These are phyloP conservation scores for Cercospora canescens DNA, from an alignment of 2,329 filamentous ascomycete genomes.

Conservation along the genomic window DNA sequence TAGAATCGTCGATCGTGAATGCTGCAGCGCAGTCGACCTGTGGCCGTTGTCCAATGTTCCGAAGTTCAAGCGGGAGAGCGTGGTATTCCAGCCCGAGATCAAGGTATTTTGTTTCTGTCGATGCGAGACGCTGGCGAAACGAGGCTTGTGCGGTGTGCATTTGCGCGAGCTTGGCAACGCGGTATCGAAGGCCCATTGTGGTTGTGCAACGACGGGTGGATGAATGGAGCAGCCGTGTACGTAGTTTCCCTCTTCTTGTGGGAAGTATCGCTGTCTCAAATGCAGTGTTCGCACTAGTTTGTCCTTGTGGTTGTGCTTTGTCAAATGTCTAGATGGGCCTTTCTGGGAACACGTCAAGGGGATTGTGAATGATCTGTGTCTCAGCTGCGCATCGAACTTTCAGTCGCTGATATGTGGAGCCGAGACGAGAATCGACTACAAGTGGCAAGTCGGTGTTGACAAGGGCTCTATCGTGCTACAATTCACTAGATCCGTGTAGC, in stretches of 20 bases:
- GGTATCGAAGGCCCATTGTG: conserved; percentile 5
- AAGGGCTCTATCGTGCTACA: neutral
- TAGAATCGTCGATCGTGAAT: neutral
- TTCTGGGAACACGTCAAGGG: neutral
- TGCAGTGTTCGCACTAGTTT: neutral
- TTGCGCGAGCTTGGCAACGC: neutral
- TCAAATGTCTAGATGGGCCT: neutral
- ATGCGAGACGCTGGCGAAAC: conserved; percentile 1
- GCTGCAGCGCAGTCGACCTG: conserved; percentile 2
- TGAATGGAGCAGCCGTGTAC: neutral
- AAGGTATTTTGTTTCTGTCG: conserved; percentile 9
- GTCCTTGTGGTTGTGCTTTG: neutral
- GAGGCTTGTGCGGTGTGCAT: neutral
- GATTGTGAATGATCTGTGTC: neutral
- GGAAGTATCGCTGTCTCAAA: neutral
- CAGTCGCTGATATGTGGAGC: neutral
- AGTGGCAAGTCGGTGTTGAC: neutral
- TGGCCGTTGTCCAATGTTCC: neutral
- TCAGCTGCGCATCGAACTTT: neutral
- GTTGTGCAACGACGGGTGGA: neutral
- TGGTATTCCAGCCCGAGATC: conserved; percentile 17
- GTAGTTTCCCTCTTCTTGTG: neutral
- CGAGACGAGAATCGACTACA: neutral
- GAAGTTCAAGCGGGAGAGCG: conserved; percentile 12
- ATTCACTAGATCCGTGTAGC: neutral